Evolutionary conservation across 192 early-diverging fungal genomes (phyloP).

Genomic region (Coemansia sp.): DNA sequence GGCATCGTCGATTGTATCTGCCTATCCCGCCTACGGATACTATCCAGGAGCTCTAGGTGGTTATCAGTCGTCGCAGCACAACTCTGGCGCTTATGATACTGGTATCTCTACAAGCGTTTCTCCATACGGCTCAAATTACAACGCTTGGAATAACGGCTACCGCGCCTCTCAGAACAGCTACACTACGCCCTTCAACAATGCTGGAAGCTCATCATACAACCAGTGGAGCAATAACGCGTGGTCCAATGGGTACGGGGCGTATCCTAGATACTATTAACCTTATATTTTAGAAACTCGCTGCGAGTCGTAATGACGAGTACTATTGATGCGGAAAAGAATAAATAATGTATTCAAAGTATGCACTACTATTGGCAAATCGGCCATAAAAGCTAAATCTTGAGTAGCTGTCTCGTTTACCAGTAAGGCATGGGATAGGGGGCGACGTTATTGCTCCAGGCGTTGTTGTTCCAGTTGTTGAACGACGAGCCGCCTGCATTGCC

Average conservation of each 20-base stretch:
- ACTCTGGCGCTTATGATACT: conserved; percentile 40
- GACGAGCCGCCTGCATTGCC: conserved; percentile 53
- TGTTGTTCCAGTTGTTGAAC: conserved; percentile 60
- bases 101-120: conserved; percentile 21
- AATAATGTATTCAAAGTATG: neutral
- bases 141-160: conserved; percentile 37
- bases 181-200: conserved; percentile 19
- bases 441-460: conserved; percentile 54
- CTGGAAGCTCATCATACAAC: conserved; percentile 27
- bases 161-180: conserved; percentile 23
- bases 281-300: neutral
- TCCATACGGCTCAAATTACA: conserved; percentile 30
- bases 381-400: neutral
- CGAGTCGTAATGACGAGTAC: neutral
- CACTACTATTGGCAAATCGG: neutral
- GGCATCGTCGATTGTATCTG: conserved; percentile 7
- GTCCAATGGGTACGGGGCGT: conserved; percentile 25
- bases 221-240: conserved; percentile 46
- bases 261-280: conserved; percentile 20
- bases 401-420: conserved; percentile 24
- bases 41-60: conserved; percentile 23
- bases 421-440: conserved; percentile 40
- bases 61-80: conserved; percentile 27
- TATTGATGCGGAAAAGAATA: neutral
- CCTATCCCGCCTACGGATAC: conserved; percentile 31